These are phyloP conservation scores for Citrus trifoliata DNA, from an alignment of 345 rosid species.

Conservation along the genomic window DNA sequence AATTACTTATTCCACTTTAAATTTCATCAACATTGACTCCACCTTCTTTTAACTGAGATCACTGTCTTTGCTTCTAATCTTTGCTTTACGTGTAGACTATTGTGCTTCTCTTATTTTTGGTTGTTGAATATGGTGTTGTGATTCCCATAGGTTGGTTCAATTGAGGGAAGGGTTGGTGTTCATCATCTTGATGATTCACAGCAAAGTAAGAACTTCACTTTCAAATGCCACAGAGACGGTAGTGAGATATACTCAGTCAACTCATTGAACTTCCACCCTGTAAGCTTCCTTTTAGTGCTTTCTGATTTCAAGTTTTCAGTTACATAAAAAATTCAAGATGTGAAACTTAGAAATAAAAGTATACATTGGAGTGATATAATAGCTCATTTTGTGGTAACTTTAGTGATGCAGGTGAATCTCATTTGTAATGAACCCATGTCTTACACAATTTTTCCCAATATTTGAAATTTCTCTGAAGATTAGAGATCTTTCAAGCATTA, in stretches of 20 bases:
- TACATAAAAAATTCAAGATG: not conserved
- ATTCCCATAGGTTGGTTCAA: conserved; percentile 77
- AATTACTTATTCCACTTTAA: not conserved
- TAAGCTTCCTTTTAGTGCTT: conserved; percentile 34
- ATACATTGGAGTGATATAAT: not conserved
- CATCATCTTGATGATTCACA: conserved; percentile 94
- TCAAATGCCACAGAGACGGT: conserved; percentile 94
- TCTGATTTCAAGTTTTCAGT: not conserved
- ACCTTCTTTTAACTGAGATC: not conserved
- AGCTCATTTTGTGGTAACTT: not conserved
- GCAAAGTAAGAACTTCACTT: conserved; percentile 82
- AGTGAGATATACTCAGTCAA: conserved; percentile 93
- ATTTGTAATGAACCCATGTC: not conserved
- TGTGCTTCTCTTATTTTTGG: not conserved
- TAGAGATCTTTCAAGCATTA: not conserved
- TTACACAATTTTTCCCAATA: not conserved
- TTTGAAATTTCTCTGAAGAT: not conserved
- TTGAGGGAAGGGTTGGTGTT: conserved; percentile 98
- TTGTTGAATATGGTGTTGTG: conserved; percentile 17
- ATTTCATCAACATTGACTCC: not conserved
- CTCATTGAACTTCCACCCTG: conserved; percentile 93
- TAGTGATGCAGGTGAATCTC: not conserved
- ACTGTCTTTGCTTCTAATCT: not conserved
- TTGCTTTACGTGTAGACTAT: not conserved
- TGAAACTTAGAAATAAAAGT: not conserved